These are phyloP conservation scores for Cochlearia excelsa DNA, from an alignment of 345 rosid species.

Conservation along the genomic window DNA sequence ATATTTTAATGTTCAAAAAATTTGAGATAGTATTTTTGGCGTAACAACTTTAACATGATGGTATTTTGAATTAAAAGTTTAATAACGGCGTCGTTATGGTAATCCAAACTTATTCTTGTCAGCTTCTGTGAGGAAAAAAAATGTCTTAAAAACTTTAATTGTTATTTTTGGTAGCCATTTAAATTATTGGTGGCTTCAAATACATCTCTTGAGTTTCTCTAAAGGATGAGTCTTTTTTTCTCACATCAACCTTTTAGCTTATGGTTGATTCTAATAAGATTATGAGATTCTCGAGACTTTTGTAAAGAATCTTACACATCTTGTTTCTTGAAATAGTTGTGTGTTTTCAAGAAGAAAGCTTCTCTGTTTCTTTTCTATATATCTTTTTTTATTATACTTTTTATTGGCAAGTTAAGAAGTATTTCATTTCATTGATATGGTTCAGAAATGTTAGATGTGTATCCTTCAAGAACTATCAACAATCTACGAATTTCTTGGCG, in stretches of 20 bases:
- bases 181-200: slow-evolving; percentile 56
- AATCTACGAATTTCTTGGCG: slow-evolving; percentile 31
- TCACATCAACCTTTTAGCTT: not conserved
- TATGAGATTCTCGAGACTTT: slow-evolving; percentile 1
- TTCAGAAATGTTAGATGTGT: slow-evolving; percentile 54
- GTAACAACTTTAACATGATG: no score
- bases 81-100: not conserved
- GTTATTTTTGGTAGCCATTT: slow-evolving; percentile 42
- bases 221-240: slow-evolving; percentile 20
- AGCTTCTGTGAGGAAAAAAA: not conserved
- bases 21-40: no score
- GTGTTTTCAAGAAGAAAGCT: slow-evolving; percentile 11
- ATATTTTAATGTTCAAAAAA: no score
- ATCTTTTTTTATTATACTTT: not conserved
- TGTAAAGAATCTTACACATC: not conserved
- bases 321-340: not conserved
- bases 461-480: slow-evolving; percentile 44
- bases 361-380: not conserved
- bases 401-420: slow-evolving; percentile 8
- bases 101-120: not conserved
- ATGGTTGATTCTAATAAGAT: not conserved
- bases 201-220: slow-evolving; percentile 13
- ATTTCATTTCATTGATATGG: slow-evolving; percentile 42
- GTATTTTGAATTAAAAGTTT: no score
- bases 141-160: not conserved